Evolutionary conservation across 164 flowering plant genomes (phyloP), one percentile per base, ranked within the genome.

Genomic region (Malania oleifera): DNA sequence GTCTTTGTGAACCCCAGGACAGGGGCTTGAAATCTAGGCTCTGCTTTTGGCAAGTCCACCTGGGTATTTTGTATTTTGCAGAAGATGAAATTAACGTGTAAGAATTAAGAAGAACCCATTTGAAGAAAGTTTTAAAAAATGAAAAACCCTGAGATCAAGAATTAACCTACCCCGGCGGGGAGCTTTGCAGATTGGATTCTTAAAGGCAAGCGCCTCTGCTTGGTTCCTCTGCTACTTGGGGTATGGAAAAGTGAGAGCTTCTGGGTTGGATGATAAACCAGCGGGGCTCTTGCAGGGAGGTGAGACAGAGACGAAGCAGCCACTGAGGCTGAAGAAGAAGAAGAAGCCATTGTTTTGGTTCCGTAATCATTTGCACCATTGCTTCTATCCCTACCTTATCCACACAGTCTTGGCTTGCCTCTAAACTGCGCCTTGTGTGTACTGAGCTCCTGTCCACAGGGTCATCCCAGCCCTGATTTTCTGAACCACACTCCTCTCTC

Each of bases 1-100:
- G 93, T 84, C 56, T 28, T 85, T 3, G 96, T 92, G 70, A 92
- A 92, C 27, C 98, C 98, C 38, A 75, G 79, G 65, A 84, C 80
- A 1, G 96, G 88, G 29, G 91, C 64, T 26, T 66, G 14, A 58
- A 89, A 80, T 59, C 77, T 87, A 1, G 98, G 96, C 73, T 81
- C 75, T 34, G 63, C 84, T 74, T 78, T 89, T 6, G 96, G 96
- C 60, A 79, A 13, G 48, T 67, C 84, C 63, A 89, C 93, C 96
- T 92, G 77, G 56, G 66, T n/a, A n/a, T n/a, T n/a, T n/a, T 67
- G 50, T 4, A 12, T 46, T 46, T 34, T 18, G 12, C 34, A n/a
- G 23, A 41, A 25, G 35, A n/a, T 5, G 24, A 56, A 14, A 5
- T 2, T 14, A 29, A 25, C 28, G 22, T 26, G 5, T n/a, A 27